A percentile compares a stretch with the other conserved stretches of the same genome.
phyloP scores from a whole-genome alignment of 805 yeast species.

The Cyberlindnera bimundalis region DNA sequence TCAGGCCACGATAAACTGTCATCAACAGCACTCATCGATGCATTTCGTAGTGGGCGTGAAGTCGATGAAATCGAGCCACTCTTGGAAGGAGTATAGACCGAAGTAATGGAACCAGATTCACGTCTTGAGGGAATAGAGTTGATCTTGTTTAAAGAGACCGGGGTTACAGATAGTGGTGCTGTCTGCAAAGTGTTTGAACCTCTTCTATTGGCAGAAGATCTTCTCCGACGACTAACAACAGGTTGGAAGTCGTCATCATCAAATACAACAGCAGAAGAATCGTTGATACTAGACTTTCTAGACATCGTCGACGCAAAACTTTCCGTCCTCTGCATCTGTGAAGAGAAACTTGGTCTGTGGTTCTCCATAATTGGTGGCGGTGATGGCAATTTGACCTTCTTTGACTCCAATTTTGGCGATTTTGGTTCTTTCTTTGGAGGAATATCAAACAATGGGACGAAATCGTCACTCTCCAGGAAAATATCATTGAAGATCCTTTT shows the following conservation, averaged over 20 bases:
- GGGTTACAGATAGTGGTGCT: background rate
- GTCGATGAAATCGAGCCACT: background rate
- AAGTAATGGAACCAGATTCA: conserved; percentile 2
- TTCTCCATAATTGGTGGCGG: conserved; percentile 3
- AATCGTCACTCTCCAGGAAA: conserved; percentile 36
- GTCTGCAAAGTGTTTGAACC: conserved; percentile 4
- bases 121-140: conserved; percentile 1
- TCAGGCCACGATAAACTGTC: conserved; percentile 10
- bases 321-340: conserved; percentile 2
- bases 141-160: background rate
- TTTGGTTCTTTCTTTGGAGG: conserved; percentile 18
- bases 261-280: conserved; percentile 29
- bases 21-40: background rate
- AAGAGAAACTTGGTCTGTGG: conserved; percentile 11
- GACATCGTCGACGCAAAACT: conserved; percentile 5
- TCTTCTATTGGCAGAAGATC: conserved; percentile 29
- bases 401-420: conserved; percentile 18
- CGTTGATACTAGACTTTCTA: conserved; percentile 10
- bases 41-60: conserved; percentile 2
- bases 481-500: conserved; percentile 36
- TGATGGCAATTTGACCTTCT: conserved; percentile 9
- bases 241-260: conserved; percentile 32
- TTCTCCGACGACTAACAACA: conserved; percentile 31
- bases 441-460: conserved; percentile 36
- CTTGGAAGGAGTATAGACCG: conserved; percentile 8